A percentile compares a stretch with the other conserved stretches of the same genome.
Evolutionary conservation across 192 early-diverging fungal species (phyloP).

Genomic region (Phlyctochytrium arcticum): DNA sequence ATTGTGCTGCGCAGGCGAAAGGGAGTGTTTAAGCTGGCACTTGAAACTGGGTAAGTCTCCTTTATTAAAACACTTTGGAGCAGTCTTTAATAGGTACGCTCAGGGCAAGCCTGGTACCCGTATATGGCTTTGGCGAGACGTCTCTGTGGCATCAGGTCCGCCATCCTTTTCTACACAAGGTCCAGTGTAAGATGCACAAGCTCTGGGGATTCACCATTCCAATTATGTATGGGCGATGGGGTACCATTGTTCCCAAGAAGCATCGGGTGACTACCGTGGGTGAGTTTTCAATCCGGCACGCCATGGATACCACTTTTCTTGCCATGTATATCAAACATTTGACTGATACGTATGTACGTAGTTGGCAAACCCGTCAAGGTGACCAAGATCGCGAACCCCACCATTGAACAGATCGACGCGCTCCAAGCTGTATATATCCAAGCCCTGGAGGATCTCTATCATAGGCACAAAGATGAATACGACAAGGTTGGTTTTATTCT

Average conservation of each 20-base stretch:
- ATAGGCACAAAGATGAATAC: constrained; percentile 66
- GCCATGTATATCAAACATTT: background rate
- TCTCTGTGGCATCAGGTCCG: constrained; percentile 65
- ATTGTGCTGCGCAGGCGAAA: constrained; percentile 25
- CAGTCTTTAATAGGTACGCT: background rate
- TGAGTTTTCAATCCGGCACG: too few relatives aligned
- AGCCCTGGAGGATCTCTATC: constrained; percentile 55
- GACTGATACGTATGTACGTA: background rate
- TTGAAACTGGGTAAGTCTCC: constrained; percentile 71
- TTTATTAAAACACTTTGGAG: background rate
- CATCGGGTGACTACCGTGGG: constrained; percentile 25
- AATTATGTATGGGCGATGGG: constrained; percentile 70
- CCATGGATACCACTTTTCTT: background rate
- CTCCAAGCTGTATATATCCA: constrained; percentile 64
- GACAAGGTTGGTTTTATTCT: constrained; percentile 3
- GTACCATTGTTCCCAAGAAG: constrained; percentile 39
- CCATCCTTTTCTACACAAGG: constrained; percentile 51
- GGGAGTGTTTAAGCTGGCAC: constrained; percentile 78
- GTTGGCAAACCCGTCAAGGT: constrained; percentile 45
- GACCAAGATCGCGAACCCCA: constrained; percentile 47
- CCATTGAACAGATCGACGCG: constrained; percentile 51
- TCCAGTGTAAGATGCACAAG: constrained; percentile 68
- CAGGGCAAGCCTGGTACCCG: background rate
- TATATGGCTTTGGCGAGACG: background rate
- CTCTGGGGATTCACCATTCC: constrained; percentile 19